A percentile compares a stretch with the other conserved stretches of the same genome.
phyloP scores from a whole-genome alignment of 2,329 filamentous ascomycete genomes.

The Sporothrix brasiliensis region DNA sequence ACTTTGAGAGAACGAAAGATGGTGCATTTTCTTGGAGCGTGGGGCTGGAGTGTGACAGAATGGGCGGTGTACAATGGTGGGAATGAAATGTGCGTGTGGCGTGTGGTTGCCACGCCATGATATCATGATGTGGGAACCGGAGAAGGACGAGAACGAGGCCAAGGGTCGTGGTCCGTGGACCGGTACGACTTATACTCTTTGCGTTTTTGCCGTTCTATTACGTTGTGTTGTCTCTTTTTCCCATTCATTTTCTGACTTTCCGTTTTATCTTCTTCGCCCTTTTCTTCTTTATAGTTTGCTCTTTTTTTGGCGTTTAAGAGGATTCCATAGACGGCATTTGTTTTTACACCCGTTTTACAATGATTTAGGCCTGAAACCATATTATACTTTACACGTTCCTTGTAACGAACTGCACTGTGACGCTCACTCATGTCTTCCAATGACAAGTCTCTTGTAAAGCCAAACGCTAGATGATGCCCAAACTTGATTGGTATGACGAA shows the following conservation, averaged over 20 bases:
- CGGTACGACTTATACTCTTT: not conserved
- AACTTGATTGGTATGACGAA: not conserved
- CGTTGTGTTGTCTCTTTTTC: not conserved
- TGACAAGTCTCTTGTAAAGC: not conserved
- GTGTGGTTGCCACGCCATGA: not conserved
- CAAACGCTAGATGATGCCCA: not conserved
- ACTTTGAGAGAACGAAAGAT: not conserved
- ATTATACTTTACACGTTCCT: not conserved
- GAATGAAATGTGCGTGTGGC: not conserved
- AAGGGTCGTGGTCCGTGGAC: not conserved
- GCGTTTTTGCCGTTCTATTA: conserved; percentile 23
- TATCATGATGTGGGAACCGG: not conserved
- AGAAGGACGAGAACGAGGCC: not conserved
- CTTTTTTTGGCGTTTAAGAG: conserved; percentile 36
- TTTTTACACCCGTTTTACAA: conserved; percentile 3
- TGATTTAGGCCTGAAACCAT: not conserved
- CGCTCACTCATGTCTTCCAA: too few relatives aligned
- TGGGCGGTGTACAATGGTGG: not conserved
- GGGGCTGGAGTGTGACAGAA: conserved; percentile 11
- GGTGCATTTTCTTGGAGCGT: conserved; percentile 15
- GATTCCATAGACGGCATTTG: conserved; percentile 36
- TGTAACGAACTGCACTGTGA: not conserved
- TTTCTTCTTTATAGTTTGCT: conserved; percentile 26
- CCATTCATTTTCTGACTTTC: not conserved
- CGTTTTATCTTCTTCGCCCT: not conserved